Base-by-base conservation (phyloP, 441 rosid genomes). In the Hura crepitans region DNA sequence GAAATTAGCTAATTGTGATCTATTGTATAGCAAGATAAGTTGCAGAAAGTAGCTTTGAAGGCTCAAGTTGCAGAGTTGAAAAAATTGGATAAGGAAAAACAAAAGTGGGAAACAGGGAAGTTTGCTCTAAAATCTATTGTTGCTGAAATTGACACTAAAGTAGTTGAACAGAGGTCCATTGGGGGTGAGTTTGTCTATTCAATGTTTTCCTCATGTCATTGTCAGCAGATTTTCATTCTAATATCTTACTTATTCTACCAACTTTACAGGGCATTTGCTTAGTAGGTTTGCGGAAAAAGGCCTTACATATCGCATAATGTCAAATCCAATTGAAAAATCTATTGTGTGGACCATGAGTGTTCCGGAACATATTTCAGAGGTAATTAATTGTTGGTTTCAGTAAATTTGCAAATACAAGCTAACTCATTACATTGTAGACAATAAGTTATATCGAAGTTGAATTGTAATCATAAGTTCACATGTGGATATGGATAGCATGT, bases 31-130 rank as follows among this genome's bases (percentile, higher is more conserved):
- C 82, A 89, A 90, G 99, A 89, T 64, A 96, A 86, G 77, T 71
- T 89, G 84, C 86, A 82, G 70, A 91, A 84, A 82, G 97, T 88
- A 68, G 89, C 89, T 55, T 57, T 85, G 79, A 94, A 89, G 87
- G 91, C 96, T 72, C 96, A 92, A 81, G 96, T 87, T 35, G 97
- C 86, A 30, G 91, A 86, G 74, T 66, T 86, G 66, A 96, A 84
- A 82, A 87, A 75, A 77, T 42, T 86, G 79, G 88, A 91, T 79
- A 93, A 86, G 75, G 93, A 93, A 81, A 86, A 77, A 82, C 84
- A 82, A 68, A 91, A 91, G 76, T 96, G 99, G 97, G 91, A 84
- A 79, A 96, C 88, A 55, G 96, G 99, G 70, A 92, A 93, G 80
- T 81, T 89, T 79, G 93, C 99, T 7, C 81, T 83, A 67, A 87